phyloP scores from a whole-genome alignment of 2,329 filamentous ascomycete species.

The Cephalotrichum gorgonifer region DNA sequence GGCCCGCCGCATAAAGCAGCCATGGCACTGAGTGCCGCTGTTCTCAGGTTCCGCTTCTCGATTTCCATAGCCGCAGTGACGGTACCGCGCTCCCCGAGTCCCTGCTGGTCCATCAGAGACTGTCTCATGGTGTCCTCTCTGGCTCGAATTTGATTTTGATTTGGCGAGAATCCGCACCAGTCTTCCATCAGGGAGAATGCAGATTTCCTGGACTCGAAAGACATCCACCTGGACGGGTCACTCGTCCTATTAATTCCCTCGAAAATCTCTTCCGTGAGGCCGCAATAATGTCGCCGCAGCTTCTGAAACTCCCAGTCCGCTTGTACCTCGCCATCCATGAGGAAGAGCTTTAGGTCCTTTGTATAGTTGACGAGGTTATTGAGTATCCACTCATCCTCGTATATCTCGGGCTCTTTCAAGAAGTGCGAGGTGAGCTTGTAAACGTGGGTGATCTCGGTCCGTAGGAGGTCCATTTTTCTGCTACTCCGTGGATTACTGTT shows the following conservation, averaged over 20 bases:
- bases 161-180: slow-evolving; percentile 96
- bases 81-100: slow-evolving; percentile 63
- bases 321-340: slow-evolving; percentile 91
- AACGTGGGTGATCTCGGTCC: slow-evolving; percentile 92
- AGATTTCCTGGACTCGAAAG: slow-evolving; percentile 91
- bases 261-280: slow-evolving; percentile 84
- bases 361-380: slow-evolving; percentile 82
- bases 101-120: slow-evolving; percentile 71
- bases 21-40: slow-evolving; percentile 90
- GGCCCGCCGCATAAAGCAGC: slow-evolving; percentile 80
- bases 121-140: slow-evolving; percentile 83
- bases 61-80: slow-evolving; percentile 90
- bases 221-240: slow-evolving; percentile 88
- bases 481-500: slow-evolving; percentile 75
- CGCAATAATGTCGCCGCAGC: slow-evolving; percentile 85
- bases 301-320: slow-evolving; percentile 92
- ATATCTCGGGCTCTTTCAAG: slow-evolving; percentile 65
- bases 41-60: slow-evolving; percentile 85
- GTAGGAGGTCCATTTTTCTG: slow-evolving; percentile 71
- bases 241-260: slow-evolving; percentile 79
- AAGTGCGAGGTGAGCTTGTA: slow-evolving; percentile 92
- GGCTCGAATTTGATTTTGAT: slow-evolving; percentile 70
- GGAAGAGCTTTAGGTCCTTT: slow-evolving; percentile 84
- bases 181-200: slow-evolving; percentile 97
- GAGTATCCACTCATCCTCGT: slow-evolving; percentile 82